Conservation (phyloP, 2,329 filamentous ascomycete species). For the Didymella arachidicola region DNA sequence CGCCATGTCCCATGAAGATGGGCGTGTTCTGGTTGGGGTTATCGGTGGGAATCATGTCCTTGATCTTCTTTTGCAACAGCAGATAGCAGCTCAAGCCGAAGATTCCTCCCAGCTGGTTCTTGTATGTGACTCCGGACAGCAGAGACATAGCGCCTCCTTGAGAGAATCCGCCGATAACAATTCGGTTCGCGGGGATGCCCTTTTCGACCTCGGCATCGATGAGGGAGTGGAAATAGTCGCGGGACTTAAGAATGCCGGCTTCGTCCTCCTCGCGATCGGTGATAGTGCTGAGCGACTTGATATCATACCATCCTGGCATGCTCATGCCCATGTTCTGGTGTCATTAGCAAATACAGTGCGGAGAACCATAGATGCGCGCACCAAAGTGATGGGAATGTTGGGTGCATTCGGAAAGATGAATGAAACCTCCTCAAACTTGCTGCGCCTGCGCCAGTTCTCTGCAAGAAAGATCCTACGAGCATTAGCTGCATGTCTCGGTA, state of each 20-base stretch:
- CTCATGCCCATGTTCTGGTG: conserved; percentile 74
- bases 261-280: conserved; percentile 67
- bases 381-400: conserved; percentile 81
- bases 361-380: conserved; percentile 52
- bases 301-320: conserved; percentile 91
- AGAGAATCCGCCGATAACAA: conserved; percentile 85
- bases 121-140: conserved; percentile 77
- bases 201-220: conserved; percentile 81
- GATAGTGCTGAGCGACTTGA: conserved; percentile 61
- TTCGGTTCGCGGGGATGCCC: conserved; percentile 81
- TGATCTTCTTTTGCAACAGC: conserved; percentile 71
- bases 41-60: conserved; percentile 52
- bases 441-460: conserved; percentile 82
- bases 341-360: conserved; percentile 8
- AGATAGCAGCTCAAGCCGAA: conserved; percentile 86
- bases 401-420: conserved; percentile 96
- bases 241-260: conserved; percentile 74
- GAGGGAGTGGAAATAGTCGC: conserved; percentile 78
- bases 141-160: conserved; percentile 89
- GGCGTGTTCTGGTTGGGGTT: conserved; percentile 77
- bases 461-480: conserved; percentile 72
- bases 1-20: conserved; percentile 90
- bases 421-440: conserved; percentile 85
- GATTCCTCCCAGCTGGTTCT: conserved; percentile 82
- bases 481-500: conserved; percentile 26